Conservation (phyloP, 2,329 filamentous ascomycete species). For the Apiospora saccharicola region DNA sequence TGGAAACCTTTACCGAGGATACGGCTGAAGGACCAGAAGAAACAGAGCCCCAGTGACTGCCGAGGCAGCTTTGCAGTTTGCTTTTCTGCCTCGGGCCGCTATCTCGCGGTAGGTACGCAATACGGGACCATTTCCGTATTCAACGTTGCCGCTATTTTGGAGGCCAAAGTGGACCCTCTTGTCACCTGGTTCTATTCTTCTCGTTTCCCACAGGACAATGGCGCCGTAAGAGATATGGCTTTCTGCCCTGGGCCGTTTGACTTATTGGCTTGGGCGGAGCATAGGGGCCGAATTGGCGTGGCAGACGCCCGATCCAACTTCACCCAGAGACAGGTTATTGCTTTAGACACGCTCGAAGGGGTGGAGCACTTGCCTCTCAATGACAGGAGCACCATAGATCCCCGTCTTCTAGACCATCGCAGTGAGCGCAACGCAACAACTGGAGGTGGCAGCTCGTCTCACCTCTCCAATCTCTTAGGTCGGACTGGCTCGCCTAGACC, state of each 20-base stretch:
- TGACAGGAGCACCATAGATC: conserved; percentile 62
- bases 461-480: conserved; percentile 47
- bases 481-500: conserved; percentile 34
- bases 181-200: conserved; percentile 82
- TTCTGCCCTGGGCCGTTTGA: conserved; percentile 93
- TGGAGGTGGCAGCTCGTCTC: conserved; percentile 30
- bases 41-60: conserved; percentile 61
- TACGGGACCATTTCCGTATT: conserved; percentile 82
- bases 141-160: conserved; percentile 59
- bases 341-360: conserved; percentile 65
- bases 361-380: conserved; percentile 64
- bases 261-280: conserved; percentile 92
- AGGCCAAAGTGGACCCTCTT: conserved; percentile 63
- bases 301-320: conserved; percentile 76
- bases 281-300: conserved; percentile 77
- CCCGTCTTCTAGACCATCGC: conserved; percentile 57
- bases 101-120: conserved; percentile 80
- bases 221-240: conserved; percentile 88
- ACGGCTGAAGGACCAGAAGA: conserved; percentile 64
- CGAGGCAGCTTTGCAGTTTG: conserved; percentile 79
- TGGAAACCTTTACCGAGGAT: conserved; percentile 62
- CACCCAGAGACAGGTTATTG: conserved; percentile 71
- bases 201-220: conserved; percentile 71
- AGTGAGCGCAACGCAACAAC: conserved; percentile 52
- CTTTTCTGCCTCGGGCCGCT: conserved; percentile 75